Evolutionary conservation across 306 rosid species (phyloP), one percentile per base, ranked within the genome.

Genomic region (Vicia faba): DNA sequence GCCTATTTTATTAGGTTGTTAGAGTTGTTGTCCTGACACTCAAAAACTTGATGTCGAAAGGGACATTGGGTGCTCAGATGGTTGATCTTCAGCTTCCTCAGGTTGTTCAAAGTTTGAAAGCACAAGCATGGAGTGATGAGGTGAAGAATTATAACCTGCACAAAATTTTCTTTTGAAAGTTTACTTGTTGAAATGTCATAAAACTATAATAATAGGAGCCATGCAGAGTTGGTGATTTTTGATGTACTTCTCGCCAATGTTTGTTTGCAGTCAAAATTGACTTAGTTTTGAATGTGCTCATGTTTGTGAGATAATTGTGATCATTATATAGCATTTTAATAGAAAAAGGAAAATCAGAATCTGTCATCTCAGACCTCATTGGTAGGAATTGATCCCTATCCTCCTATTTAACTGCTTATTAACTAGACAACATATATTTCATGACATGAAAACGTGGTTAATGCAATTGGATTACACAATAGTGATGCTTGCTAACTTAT

Each of bases 81-180:
- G 95, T 95, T 55, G 96, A 91, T 77, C 85, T 90, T 69, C 97
- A 92, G 77, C 88, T 95, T 41, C 96, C 89, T 16, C 99, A 88
- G 78, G 81, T 84, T 71, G 99, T 90, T 79, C 99, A 86, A 76
- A 95, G 87, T 79, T 86, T 95, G 84, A 95, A 95, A 81, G 91
- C 95, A 61, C 99, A 95, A 82, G 99, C 99, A 53, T 95, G 99
- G 99, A 95, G 97, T 85, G 99, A 95, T 78, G 99, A 95, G 99
- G 99, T 95, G 65, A 79, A 79, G 43, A 76, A 65, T 49, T 63
- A 25, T 44, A 26, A 35, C 62, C 29, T 63, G 53, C 48, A 29
- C 75, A 23, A 65, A 51, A 7, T 70, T 78, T 75, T 40, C 28
- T 28, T 28, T 62, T 72, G 64, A 64, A 40, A 66, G 9, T 78